Evolutionary conservation across 225 moss, liverwort and hornwort species (phyloP), one percentile per base, ranked within the genome.

Genomic region (Sphagnum contortum): DNA sequence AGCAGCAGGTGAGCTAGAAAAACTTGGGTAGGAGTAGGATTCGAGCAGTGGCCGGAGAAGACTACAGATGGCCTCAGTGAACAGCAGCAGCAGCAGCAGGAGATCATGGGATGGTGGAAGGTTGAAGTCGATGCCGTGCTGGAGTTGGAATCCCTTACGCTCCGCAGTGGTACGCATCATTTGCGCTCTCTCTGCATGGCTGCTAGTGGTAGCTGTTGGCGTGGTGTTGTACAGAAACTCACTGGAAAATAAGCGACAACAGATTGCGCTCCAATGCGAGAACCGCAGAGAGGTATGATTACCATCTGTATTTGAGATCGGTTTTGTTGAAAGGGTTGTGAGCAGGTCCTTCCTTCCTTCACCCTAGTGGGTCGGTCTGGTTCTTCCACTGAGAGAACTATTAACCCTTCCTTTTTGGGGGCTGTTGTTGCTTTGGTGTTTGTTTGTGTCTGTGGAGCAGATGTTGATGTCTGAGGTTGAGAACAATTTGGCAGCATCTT

Each of bases 401-500:
- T 29, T 29, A 29, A 29, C 29, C 29, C 29, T 29, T 29, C 29
- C 29, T 29, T 29, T 29, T 29, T 29, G 29, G 29, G 58, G 13
- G 13, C 14, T 8, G 14, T 58, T 13, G 13, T 12, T 44, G 3
- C 44, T n/a, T 58, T 13, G 44, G 58, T 58, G 6, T 3, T 13
- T 13, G 4, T 13, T 6, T 13, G n/a, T 13, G 58, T 29, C 29
- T 29, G 58, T 6, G 58, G 13, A 61, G 61, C 71, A 93, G 93
- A 71, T 88, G n/a, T 77, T 93, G 56, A 74, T 57, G 72, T 87
- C 89, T 48, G 91, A 91, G 53, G 80, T 94, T 10, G 82, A 76
- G 57, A 91, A 94, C 70, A 94, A 87, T 44, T 72, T 94, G 8
- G 91, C 89, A 3, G 83, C 91, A 8, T 89, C 94, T 3, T 89